A percentile compares a stretch with the other conserved stretches of the same genome.
Conservation (phyloP, 1,139 yeast species). For the Geotrichum siamense region DNA sequence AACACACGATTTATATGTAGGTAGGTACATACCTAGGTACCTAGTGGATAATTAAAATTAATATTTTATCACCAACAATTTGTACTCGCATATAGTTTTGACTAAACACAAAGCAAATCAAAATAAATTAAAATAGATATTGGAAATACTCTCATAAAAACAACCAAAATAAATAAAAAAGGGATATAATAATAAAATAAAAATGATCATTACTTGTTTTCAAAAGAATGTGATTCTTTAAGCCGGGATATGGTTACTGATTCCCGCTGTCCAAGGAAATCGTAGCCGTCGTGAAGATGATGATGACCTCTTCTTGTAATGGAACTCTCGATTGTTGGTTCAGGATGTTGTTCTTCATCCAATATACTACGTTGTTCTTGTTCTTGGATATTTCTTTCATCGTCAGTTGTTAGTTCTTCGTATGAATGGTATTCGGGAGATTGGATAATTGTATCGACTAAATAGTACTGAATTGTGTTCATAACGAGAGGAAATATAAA, state of each 20-base stretch:
- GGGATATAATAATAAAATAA: too few relatives aligned
- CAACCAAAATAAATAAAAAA: too few relatives aligned
- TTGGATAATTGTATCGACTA: slow-evolving; percentile 83
- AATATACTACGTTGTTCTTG: not conserved
- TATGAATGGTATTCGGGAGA: slow-evolving; percentile 38
- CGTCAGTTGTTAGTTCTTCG: slow-evolving; percentile 2
- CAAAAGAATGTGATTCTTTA: not conserved
- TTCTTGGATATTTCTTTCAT: not conserved
- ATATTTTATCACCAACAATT: too few relatives aligned
- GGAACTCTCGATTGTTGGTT: not conserved
- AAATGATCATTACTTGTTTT: slow-evolving; percentile 1
- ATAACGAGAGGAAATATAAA: slow-evolving; percentile 47
- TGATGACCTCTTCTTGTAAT: not conserved
- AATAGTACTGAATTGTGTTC: slow-evolving; percentile 80
- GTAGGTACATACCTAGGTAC: too few relatives aligned
- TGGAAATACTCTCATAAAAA: too few relatives aligned
- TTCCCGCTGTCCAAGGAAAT: slow-evolving; percentile 18
- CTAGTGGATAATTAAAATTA: too few relatives aligned
- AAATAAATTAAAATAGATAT: too few relatives aligned
- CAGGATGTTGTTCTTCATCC: not conserved
- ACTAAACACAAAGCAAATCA: too few relatives aligned
- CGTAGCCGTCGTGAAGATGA: slow-evolving; percentile 13
- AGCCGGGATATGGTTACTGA: slow-evolving; percentile 7
- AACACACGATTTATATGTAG: too few relatives aligned
- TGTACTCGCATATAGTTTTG: too few relatives aligned